phyloP scores from a whole-genome alignment of 208 protist genomes.

The Vickermania ingenoplastis region DNA sequence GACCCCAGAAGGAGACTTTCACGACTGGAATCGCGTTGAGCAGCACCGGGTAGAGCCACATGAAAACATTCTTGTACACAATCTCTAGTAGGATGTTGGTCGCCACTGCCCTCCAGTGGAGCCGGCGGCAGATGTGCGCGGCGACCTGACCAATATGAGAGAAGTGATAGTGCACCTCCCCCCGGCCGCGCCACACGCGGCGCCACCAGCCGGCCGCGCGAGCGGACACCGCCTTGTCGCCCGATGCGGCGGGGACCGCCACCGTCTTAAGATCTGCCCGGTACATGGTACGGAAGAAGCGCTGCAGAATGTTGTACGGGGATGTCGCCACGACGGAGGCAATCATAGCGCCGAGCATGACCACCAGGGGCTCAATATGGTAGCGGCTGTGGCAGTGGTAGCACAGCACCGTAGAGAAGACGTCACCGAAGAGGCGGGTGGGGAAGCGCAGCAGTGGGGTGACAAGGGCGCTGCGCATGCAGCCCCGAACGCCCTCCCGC shows the following conservation, averaged over 20 bases:
- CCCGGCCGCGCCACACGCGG: neutral
- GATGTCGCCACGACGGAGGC: constrained; percentile 16
- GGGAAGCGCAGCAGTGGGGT: constrained; percentile 55
- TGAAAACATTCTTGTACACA: neutral
- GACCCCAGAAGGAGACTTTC: neutral
- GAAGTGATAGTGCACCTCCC: neutral
- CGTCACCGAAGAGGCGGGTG: constrained; percentile 34
- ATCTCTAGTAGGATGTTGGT: neutral
- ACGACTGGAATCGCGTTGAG: neutral
- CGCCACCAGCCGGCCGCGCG: neutral
- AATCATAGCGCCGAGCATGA: constrained; percentile 42
- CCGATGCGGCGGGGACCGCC: constrained; percentile 7
- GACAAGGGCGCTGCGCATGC: constrained; percentile 54
- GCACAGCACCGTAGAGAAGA: constrained; percentile 43
- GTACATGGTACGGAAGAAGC: constrained; percentile 58
- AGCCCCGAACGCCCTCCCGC: constrained; percentile 40
- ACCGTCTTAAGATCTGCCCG: constrained; percentile 39
- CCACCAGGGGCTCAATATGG: constrained; percentile 14
- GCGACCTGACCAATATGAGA: neutral
- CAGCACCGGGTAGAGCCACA: neutral
- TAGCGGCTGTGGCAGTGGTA: neutral
- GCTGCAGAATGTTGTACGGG: constrained; percentile 38
- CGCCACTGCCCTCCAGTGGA: neutral
- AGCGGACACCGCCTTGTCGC: neutral
- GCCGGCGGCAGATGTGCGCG: neutral